Evolutionary conservation across 257 asterid species (phyloP).

Genomic region (Craterostigma plantagineum): DNA sequence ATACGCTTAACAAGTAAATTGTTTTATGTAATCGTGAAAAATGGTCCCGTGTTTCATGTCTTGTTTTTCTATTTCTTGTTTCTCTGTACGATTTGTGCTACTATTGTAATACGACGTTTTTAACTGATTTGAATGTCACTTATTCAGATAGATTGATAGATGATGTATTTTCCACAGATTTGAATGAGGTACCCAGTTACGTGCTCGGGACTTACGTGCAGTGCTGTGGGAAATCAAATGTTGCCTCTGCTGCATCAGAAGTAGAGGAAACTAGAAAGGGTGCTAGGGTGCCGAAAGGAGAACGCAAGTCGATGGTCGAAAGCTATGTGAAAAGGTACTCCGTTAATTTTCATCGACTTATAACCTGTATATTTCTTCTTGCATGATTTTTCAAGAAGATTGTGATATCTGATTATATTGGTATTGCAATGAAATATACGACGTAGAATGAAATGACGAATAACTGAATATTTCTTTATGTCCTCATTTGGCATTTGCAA

Average conservation of each 20-base stretch:
- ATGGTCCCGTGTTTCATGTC: no score
- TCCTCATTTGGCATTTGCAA: no score
- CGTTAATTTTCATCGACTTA: slow-evolving; percentile 6
- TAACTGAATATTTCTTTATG: no score
- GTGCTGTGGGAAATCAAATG: slow-evolving; percentile 21
- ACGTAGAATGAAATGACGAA: no score
- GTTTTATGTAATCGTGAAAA: no score
- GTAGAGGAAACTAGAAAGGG: slow-evolving; percentile 13
- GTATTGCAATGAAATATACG: neutral
- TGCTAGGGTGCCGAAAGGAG: slow-evolving; percentile 24
- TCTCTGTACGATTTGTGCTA: no score
- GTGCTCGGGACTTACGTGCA: slow-evolving; percentile 13
- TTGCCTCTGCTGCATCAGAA: slow-evolving; percentile 25
- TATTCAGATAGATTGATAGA: no score
- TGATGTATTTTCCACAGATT: slow-evolving; percentile 11
- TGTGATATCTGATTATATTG: neutral
- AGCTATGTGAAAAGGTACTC: slow-evolving; percentile 46
- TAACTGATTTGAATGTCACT: no score
- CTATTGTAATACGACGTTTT: no score
- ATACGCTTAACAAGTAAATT: no score
- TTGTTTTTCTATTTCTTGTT: no score
- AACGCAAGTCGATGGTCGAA: slow-evolving; percentile 39
- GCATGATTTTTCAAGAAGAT: neutral
- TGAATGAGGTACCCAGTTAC: slow-evolving; percentile 13
- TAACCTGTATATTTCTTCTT: slow-evolving; percentile 1